Conservation (phyloP, 306 rosid species). For the Notholithocarpus densiflorus region DNA sequence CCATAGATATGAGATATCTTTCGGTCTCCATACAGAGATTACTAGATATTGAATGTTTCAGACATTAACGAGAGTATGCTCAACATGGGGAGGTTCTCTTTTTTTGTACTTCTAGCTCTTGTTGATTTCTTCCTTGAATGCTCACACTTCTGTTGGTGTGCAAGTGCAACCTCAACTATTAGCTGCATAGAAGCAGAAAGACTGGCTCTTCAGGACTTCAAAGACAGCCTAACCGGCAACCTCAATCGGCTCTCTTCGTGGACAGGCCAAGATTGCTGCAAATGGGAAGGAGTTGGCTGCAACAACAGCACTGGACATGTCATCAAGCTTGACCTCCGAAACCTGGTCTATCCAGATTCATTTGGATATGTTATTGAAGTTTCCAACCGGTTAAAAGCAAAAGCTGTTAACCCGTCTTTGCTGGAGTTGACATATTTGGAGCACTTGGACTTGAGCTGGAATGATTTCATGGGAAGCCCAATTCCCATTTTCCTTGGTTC, state of each 20-base stretch:
- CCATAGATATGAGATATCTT: too few relatives aligned
- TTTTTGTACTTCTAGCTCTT: not conserved
- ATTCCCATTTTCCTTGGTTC: constrained; percentile 6
- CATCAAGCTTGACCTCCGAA: constrained; percentile 10
- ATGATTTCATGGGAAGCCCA: constrained; percentile 6
- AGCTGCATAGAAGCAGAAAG: constrained; percentile 16
- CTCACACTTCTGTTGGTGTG: not conserved
- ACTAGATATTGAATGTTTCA: not conserved
- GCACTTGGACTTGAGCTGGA: constrained; percentile 10
- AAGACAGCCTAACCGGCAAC: not conserved
- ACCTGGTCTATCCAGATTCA: constrained; percentile 1
- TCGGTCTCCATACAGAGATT: not conserved
- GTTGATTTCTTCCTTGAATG: not conserved
- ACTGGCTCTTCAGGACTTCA: constrained; percentile 7
- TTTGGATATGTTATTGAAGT: not conserved
- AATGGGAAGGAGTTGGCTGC: constrained; percentile 13
- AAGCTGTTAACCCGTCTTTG: not conserved
- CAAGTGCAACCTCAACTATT: not conserved
- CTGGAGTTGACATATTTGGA: constrained; percentile 7
- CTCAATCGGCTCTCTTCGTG: constrained; percentile 4
- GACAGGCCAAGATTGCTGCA: constrained; percentile 12
- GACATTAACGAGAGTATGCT: not conserved
- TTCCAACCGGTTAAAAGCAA: not conserved
- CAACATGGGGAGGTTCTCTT: not conserved
- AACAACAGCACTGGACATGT: constrained; percentile 1